A percentile compares a stretch with the other conserved stretches of the same genome.
Conservation (phyloP, 495 filamentous ascomycete genomes). For the Neurospora sp. region DNA sequence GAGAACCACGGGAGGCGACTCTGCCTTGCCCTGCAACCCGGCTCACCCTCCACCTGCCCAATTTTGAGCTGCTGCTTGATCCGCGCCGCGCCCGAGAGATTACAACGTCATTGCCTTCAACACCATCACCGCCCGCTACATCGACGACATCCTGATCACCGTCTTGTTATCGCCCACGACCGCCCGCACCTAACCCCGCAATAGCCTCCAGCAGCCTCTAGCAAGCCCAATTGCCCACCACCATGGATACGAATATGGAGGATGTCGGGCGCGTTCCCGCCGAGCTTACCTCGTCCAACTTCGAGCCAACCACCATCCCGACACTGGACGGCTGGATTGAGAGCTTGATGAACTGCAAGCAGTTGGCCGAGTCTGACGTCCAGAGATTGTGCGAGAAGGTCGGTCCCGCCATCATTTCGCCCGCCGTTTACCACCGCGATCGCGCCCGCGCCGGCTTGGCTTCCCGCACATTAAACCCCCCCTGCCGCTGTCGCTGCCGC, state of each 20-base stretch:
- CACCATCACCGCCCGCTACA: constrained; percentile 1
- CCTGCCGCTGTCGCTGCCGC: neutral
- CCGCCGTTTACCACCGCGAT: neutral
- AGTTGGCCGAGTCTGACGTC: constrained; percentile 88
- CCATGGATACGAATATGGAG: constrained; percentile 97
- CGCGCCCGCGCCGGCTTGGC: neutral
- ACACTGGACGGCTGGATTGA: constrained; percentile 98
- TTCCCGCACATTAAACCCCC: neutral
- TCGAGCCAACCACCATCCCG: constrained; percentile 80
- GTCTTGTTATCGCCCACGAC: neutral
- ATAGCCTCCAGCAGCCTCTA: neutral
- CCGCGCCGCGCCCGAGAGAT: constrained; percentile 8
- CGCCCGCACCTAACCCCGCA: neutral
- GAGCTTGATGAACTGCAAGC: constrained; percentile 96
- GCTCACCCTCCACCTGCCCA: constrained; percentile 15
- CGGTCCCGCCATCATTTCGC: constrained; percentile 6
- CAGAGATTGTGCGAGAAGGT: constrained; percentile 97
- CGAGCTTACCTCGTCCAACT: constrained; percentile 61
- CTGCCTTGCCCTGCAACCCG: neutral
- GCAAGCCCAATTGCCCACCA: constrained; percentile 13
- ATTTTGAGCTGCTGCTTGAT: constrained; percentile 14
- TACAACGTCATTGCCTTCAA: constrained; percentile 6
- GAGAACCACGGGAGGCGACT: neutral
- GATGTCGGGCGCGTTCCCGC: constrained; percentile 85
- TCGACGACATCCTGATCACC: neutral